Percentiles rank a stretch among this genome's conserved stretches.
phyloP scores from a whole-genome alignment of 2,329 filamentous ascomycete species.

The Stemphylium vesicarium region DNA sequence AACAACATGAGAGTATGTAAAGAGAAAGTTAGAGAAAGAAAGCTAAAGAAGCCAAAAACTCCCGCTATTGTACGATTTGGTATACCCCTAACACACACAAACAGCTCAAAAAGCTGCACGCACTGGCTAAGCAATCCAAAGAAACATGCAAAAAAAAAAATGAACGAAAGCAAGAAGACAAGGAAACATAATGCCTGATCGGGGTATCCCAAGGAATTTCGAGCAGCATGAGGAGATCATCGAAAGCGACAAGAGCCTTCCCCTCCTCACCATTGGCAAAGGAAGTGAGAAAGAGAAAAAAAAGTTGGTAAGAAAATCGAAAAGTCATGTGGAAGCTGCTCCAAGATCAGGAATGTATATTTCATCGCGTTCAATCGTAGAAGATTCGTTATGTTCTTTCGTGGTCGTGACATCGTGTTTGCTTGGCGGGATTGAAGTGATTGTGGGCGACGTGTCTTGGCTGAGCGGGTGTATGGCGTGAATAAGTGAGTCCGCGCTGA shows the following conservation, averaged over 20 bases:
- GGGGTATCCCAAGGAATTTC: constrained; percentile 18
- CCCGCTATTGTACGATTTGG: constrained; percentile 36
- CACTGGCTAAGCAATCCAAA: background rate
- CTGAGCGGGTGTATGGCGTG: background rate
- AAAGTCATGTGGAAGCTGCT: constrained; percentile 20
- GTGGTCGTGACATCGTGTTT: constrained; percentile 32
- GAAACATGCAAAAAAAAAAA: background rate
- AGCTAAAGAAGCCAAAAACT: constrained; percentile 15
- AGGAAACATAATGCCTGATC: constrained; percentile 8
- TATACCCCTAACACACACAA: constrained; percentile 28
- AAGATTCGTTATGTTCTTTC: constrained; percentile 27
- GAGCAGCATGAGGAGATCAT: constrained; percentile 36
- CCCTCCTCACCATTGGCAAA: constrained; percentile 25
- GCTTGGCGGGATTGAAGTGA: constrained; percentile 8
- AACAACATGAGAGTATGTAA: background rate
- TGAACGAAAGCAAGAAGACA: constrained; percentile 15
- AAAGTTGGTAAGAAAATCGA: constrained; percentile 12
- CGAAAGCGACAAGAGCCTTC: constrained; percentile 32
- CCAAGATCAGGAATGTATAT: constrained; percentile 19
- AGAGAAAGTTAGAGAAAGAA: background rate
- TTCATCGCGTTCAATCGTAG: constrained; percentile 22
- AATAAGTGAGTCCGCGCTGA: background rate
- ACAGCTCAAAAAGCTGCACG: background rate
- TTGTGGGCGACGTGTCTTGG: constrained; percentile 1
- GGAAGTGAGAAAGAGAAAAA: background rate